Conservation (phyloP, 75 land plant genomes). For the Cryptomeria japonica region DNA sequence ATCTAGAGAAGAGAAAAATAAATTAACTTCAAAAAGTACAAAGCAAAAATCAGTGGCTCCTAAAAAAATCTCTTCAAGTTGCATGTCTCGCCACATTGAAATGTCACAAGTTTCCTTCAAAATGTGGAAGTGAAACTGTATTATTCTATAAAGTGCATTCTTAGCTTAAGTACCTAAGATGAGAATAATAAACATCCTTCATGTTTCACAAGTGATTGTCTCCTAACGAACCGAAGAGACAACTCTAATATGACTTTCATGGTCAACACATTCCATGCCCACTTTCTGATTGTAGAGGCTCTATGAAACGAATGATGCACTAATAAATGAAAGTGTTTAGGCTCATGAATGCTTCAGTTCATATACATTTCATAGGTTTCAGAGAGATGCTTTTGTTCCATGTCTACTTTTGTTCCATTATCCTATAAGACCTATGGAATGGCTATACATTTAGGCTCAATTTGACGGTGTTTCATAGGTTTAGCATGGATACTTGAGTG, state of each 20-base stretch:
- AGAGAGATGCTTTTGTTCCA: too few relatives aligned
- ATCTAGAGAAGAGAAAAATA: too few relatives aligned
- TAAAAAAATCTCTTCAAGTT: too few relatives aligned
- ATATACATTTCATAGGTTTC: background rate
- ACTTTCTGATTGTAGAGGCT: background rate
- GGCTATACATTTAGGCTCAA: background rate
- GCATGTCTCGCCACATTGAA: too few relatives aligned
- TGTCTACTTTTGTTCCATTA: too few relatives aligned
- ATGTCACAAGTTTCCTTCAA: too few relatives aligned
- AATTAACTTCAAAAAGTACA: too few relatives aligned
- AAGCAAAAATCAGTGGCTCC: too few relatives aligned
- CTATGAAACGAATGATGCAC: background rate
- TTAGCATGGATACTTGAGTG: background rate
- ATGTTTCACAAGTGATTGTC: background rate
- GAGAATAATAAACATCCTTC: background rate
- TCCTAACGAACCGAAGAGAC: background rate
- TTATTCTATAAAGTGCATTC: too few relatives aligned
- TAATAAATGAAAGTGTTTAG: background rate
- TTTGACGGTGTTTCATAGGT: background rate
- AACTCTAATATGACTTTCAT: background rate
- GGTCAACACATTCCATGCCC: background rate
- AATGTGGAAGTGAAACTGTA: too few relatives aligned
- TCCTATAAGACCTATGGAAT: too few relatives aligned
- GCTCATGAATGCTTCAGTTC: background rate
- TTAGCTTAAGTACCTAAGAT: too few relatives aligned